Percentiles rank a stretch among this genome's conserved stretches.
Evolutionary conservation across 148 eudicot genomes (phyloP).

Genomic region (Vaccinium corymbosum): DNA sequence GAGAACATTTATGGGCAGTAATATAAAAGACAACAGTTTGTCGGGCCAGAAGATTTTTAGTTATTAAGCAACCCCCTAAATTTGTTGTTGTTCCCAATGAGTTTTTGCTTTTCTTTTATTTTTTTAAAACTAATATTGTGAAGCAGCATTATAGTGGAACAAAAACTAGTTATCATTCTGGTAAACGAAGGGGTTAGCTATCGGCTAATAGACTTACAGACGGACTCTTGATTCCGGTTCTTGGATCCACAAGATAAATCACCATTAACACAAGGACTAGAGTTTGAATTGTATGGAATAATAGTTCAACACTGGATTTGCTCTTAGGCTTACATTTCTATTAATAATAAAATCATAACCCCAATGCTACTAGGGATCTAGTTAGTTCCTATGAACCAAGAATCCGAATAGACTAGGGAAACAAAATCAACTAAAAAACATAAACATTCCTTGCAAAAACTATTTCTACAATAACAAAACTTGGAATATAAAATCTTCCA

Average conservation of each 20-base stretch:
- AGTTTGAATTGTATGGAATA: background rate
- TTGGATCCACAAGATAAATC: slow-evolving; percentile 3
- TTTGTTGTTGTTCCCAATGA: background rate
- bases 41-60: background rate
- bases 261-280: background rate
- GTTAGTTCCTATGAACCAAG: background rate
- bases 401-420: background rate
- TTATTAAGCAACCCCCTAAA: background rate
- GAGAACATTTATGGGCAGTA: background rate
- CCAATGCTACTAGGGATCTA: background rate
- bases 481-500: background rate
- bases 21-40: background rate
- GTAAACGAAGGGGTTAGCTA: background rate
- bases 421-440: background rate
- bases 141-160: background rate
- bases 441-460: background rate
- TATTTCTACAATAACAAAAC: background rate
- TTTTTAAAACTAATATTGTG: background rate
- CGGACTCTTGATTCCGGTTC: background rate
- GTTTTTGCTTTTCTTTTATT: background rate
- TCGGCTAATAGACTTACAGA: background rate
- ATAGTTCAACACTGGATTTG: background rate
- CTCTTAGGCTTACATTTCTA: background rate
- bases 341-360: background rate
- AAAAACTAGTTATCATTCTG: background rate